Conservation (phyloP, 2,329 filamentous ascomycete species). For the Clarireedia monteithiana region DNA sequence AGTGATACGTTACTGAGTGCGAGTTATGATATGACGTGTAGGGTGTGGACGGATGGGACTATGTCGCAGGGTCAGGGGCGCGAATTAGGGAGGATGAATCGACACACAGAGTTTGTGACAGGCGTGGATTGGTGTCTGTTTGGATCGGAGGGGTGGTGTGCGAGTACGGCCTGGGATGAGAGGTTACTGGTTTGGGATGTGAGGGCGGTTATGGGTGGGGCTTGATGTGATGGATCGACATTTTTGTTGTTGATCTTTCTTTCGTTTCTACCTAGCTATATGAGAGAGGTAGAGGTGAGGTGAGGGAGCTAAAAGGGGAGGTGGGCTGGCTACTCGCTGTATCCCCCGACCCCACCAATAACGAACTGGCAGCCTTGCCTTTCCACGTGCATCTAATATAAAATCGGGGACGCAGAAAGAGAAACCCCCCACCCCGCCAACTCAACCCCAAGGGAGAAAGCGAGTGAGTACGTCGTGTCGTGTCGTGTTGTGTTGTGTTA, state of each 20-base stretch:
- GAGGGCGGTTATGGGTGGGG: conserved; percentile 47
- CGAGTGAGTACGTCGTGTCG: not conserved
- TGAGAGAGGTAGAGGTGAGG: too few species aligned
- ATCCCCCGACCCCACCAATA: too few species aligned
- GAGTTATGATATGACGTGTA: conserved; percentile 96
- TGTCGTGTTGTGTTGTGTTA: too few species aligned
- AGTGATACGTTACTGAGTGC: conserved; percentile 79
- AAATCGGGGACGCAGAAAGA: not conserved
- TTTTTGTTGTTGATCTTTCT: too few species aligned
- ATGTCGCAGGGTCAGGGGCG: conserved; percentile 31
- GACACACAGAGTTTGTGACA: conserved; percentile 92
- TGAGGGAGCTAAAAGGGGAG: too few species aligned
- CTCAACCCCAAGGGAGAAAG: not conserved
- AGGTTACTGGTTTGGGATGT: conserved; percentile 88
- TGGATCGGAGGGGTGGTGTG: conserved; percentile 90
- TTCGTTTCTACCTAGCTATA: too few species aligned
- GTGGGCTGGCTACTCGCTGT: too few species aligned
- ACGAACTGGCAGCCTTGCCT: too few species aligned
- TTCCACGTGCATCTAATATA: too few species aligned
- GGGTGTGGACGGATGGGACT: conserved; percentile 78
- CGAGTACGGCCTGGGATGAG: conserved; percentile 92
- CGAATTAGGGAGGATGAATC: conserved; percentile 65
- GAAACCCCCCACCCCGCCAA: not conserved
- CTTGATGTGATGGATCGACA: not conserved
- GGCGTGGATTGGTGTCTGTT: conserved; percentile 98